Evolutionary conservation across 192 early-diverging fungal genomes (phyloP).

Genomic region (Podila verticillata): DNA sequence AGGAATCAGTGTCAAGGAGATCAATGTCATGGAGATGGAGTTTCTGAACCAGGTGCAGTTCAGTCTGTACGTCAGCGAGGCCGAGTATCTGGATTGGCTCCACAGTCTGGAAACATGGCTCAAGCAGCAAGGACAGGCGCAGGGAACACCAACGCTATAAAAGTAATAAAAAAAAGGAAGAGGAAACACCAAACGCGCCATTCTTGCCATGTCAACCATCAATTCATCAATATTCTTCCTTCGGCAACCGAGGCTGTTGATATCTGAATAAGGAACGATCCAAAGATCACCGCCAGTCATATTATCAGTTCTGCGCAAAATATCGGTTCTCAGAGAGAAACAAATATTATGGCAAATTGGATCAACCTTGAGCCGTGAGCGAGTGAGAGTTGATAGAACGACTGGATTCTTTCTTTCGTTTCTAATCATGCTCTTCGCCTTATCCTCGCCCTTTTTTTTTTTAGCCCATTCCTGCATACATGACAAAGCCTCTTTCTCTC

Average conservation of each 20-base stretch:
- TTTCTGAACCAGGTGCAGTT: constrained; percentile 82
- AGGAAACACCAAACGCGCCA: background rate
- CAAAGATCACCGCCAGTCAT: no score
- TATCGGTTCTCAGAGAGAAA: no score
- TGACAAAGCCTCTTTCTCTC: background rate
- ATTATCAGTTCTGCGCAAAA: no score
- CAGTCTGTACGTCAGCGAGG: constrained; percentile 72
- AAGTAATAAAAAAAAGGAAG: background rate
- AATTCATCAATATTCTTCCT: background rate
- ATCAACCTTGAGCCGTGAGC: no score
- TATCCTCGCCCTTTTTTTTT: background rate
- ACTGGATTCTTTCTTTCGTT: background rate
- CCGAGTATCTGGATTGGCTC: constrained; percentile 80
- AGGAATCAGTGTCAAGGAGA: constrained; percentile 78
- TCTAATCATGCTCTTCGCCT: background rate
- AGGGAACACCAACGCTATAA: constrained; percentile 9
- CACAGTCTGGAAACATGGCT: constrained; percentile 51
- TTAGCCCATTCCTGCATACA: background rate
- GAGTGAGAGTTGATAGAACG: no score
- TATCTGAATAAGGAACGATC: no score
- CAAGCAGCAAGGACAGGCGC: constrained; percentile 34
- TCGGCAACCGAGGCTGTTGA: background rate
- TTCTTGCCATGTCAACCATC: background rate
- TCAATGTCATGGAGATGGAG: constrained; percentile 91
- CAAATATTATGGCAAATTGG: no score